Evolutionary conservation across 768 basidiomycete genomes (phyloP).

Genomic region (Kondoa subrosea): DNA sequence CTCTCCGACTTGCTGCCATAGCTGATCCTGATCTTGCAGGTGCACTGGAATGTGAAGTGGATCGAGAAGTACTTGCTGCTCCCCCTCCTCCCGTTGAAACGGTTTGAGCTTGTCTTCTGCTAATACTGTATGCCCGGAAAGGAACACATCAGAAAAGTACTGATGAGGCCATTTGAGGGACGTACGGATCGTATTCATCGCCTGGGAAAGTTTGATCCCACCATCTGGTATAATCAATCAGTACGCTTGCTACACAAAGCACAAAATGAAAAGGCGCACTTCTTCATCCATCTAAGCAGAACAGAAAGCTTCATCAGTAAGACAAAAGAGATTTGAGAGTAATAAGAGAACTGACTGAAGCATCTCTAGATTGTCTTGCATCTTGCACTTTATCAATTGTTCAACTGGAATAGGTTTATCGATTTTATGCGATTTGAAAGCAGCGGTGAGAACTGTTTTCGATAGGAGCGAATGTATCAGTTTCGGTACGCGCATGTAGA

Average conservation of each 20-base stretch:
- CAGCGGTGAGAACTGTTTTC: neutral
- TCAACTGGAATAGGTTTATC: constrained; percentile 84
- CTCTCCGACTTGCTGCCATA: constrained; percentile 5
- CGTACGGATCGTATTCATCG: constrained; percentile 63
- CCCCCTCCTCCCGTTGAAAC: constrained; percentile 10
- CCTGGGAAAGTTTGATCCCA: constrained; percentile 89
- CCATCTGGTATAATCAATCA: neutral
- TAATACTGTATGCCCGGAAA: constrained; percentile 3
- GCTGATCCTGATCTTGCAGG: constrained; percentile 15
- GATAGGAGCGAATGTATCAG: no score
- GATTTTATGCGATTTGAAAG: neutral
- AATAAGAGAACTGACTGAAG: no score
- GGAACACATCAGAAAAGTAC: neutral
- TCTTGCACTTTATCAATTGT: constrained; percentile 87
- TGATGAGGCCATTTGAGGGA: constrained; percentile 5
- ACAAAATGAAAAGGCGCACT: constrained; percentile 36
- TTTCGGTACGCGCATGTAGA: no score
- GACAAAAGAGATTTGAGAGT: no score
- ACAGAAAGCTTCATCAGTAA: no score
- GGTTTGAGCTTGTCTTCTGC: constrained; percentile 12
- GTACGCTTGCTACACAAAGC: neutral
- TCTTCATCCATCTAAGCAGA: constrained; percentile 91
- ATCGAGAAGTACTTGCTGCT: constrained; percentile 14
- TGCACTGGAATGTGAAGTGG: constrained; percentile 2
- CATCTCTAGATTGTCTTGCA: constrained; percentile 99